phyloP scores from a whole-genome alignment of 345 rosid genomes.

The Heritiera littoralis region DNA sequence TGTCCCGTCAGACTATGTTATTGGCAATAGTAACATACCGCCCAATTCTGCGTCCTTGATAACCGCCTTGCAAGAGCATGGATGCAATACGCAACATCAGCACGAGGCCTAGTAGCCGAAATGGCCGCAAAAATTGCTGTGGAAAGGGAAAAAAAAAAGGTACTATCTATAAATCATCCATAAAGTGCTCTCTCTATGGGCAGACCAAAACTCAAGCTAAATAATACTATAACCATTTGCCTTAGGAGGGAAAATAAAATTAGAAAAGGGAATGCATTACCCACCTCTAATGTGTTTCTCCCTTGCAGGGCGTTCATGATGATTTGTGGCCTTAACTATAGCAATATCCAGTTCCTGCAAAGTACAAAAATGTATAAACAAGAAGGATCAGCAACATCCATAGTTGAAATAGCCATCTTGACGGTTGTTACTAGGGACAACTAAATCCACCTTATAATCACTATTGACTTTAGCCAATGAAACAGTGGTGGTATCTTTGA shows the following conservation, averaged over 20 bases:
- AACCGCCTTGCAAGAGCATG: conserved; percentile 88
- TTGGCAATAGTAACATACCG: conserved; percentile 49
- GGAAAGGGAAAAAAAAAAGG: conserved; percentile 12
- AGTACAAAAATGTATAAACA: conserved; percentile 10
- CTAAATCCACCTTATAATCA: conserved; percentile 72
- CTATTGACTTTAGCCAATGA: conserved; percentile 98
- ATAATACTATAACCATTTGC: not conserved
- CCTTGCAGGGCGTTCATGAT: conserved; percentile 86
- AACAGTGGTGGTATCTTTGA: conserved; percentile 96
- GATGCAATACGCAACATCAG: conserved; percentile 98
- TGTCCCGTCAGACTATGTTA: not conserved
- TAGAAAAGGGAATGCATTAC: conserved; percentile 29
- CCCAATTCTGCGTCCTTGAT: conserved; percentile 95
- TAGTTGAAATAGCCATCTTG: not conserved
- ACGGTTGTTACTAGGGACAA: not conserved
- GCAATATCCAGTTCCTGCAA: conserved; percentile 93
- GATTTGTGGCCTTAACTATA: conserved; percentile 95
- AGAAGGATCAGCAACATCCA: not conserved
- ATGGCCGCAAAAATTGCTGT: conserved; percentile 90
- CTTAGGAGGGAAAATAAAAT: not conserved
- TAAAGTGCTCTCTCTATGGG: not conserved
- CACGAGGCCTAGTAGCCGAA: conserved; percentile 97
- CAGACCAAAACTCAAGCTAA: conserved; percentile 13
- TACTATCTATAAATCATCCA: not conserved
- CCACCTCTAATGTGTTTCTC: conserved; percentile 85